Evolutionary conservation across 176 grass and related monocot species (phyloP).

Genomic region (Paspalum notatum): DNA sequence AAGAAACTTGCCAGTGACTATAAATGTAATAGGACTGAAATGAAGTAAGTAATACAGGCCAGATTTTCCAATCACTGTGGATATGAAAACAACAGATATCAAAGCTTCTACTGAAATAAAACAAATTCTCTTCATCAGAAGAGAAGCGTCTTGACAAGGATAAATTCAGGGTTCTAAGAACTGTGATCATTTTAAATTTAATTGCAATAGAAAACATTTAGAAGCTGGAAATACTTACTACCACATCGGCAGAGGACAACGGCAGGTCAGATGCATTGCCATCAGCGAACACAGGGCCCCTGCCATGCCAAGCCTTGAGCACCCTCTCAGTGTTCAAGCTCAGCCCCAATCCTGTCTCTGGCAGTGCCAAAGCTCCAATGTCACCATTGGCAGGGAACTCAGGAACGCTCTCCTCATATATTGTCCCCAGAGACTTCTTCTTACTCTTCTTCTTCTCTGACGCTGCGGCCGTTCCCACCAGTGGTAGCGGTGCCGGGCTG

Average conservation of each 20-base stretch:
- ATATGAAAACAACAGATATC: background rate
- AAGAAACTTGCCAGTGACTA: background rate
- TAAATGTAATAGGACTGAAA: background rate
- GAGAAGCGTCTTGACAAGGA: background rate
- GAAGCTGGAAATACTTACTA: constrained; percentile 51
- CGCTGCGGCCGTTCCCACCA: background rate
- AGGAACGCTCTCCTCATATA: constrained; percentile 13
- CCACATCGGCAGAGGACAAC: constrained; percentile 49
- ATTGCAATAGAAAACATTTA: constrained; percentile 8
- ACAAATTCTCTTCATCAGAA: background rate
- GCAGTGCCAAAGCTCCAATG: constrained; percentile 14
- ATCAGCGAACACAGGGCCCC: constrained; percentile 59
- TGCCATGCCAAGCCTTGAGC: constrained; percentile 69
- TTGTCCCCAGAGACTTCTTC: constrained; percentile 36
- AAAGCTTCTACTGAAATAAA: background rate
- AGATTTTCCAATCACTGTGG: background rate
- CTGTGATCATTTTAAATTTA: background rate
- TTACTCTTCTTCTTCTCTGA: constrained; percentile 67
- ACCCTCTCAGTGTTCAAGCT: constrained; percentile 76
- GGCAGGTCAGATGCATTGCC: constrained; percentile 38
- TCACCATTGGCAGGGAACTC: constrained; percentile 6
- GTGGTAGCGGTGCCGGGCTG: background rate
- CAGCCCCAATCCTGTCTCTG: constrained; percentile 63
- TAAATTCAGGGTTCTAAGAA: background rate
- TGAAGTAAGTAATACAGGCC: background rate